Conservation (phyloP, 495 filamentous ascomycete genomes). For the Aspergillus ellipticus region DNA sequence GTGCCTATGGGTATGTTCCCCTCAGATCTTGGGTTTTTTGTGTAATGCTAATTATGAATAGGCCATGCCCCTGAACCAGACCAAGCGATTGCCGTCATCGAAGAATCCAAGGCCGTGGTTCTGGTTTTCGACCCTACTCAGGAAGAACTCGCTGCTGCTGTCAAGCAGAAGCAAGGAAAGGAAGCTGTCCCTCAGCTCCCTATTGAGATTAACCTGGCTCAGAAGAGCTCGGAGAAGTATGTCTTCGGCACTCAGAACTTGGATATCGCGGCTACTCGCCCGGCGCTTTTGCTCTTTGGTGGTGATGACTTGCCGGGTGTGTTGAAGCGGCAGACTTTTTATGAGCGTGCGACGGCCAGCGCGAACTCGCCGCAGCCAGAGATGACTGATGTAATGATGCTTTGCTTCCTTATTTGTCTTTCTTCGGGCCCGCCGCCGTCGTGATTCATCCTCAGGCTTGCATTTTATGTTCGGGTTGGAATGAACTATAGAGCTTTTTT, state of each 20-base stretch:
- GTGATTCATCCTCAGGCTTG: too few relatives aligned
- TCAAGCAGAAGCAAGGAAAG: not conserved
- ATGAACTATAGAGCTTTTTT: too few relatives aligned
- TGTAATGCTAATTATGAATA: not conserved
- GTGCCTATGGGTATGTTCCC: conserved; percentile 11
- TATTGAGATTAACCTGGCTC: conserved; percentile 8
- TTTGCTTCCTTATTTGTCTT: conserved; percentile 12
- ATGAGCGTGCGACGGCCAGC: conserved; percentile 7
- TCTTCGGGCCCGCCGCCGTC: conserved; percentile 11
- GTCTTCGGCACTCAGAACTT: not conserved
- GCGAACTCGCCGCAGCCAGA: not conserved
- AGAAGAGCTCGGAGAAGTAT: conserved; percentile 4
- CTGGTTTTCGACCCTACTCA: conserved; percentile 12
- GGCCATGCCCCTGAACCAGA: conserved; percentile 11
- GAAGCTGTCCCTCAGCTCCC: conserved; percentile 4
- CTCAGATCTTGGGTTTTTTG: not conserved
- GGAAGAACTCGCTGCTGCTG: not conserved
- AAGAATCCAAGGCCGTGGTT: conserved; percentile 7
- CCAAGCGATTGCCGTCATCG: conserved; percentile 5
- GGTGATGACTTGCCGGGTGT: conserved; percentile 1
- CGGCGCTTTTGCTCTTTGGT: conserved; percentile 9
- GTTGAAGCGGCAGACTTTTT: conserved; percentile 12
- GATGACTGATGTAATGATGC: conserved; percentile 8
- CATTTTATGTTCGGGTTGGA: too few relatives aligned
- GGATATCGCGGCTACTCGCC: conserved; percentile 2